phyloP scores from a whole-genome alignment of 768 basidiomycete species.

The Boletus edulis region DNA sequence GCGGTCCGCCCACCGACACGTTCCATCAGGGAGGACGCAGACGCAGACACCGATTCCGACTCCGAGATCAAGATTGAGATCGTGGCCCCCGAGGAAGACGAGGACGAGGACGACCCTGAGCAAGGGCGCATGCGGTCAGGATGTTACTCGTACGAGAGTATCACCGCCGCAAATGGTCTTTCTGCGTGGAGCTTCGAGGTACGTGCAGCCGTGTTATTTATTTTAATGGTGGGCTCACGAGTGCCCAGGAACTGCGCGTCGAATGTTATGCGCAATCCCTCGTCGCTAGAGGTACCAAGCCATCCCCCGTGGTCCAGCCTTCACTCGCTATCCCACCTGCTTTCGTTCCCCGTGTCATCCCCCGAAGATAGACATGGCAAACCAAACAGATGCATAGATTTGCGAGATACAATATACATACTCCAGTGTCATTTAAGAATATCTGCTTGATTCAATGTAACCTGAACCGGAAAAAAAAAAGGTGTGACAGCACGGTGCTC shows the following conservation, averaged over 20 bases:
- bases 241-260: slow-evolving; percentile 22
- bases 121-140: not conserved
- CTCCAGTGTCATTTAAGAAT: not conserved
- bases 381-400: not conserved
- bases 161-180: slow-evolving; percentile 25
- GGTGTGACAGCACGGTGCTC: not conserved
- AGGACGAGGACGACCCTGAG: not conserved
- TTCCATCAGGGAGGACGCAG: too few relatives aligned
- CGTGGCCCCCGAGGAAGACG: not conserved
- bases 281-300: slow-evolving; percentile 23
- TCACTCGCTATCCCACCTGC: slow-evolving; percentile 29
- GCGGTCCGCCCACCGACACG: too few relatives aligned
- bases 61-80: not conserved
- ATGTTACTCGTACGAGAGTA: slow-evolving; percentile 25
- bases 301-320: slow-evolving; percentile 13
- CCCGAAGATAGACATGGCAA: not conserved
- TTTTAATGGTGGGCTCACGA: too few relatives aligned
- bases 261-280: slow-evolving; percentile 32
- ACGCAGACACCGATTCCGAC: not conserved
- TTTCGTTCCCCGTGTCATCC: slow-evolving; percentile 19
- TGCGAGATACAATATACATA: slow-evolving; percentile 4
- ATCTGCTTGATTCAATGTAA: too few relatives aligned
- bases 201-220: not conserved
- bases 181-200: slow-evolving; percentile 30
- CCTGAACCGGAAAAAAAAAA: not conserved